Base-by-base conservation (phyloP, 2,329 filamentous ascomycete genomes). In the Apiospora rasikravindrae region DNA sequence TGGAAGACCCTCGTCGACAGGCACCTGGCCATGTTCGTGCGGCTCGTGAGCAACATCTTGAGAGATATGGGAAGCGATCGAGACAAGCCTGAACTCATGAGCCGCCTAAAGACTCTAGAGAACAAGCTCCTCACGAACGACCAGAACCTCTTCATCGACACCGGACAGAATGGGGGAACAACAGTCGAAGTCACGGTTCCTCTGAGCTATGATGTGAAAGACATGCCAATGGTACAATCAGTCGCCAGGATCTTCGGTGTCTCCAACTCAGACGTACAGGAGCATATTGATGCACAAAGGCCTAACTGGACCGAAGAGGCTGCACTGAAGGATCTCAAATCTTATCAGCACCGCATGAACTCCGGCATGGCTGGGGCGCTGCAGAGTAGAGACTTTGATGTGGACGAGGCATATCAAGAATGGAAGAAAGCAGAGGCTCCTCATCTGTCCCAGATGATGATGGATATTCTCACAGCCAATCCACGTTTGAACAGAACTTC, bases 51-150 rank as follows among this genome's bases (percentile, higher is more conserved):
- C 77, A 90, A 91, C 75, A 94, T 95, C 26, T 84, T 98, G 75
- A 93, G 92, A 77, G 93, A 95, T 76, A 90, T 96, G 76, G 94
- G 96, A 76, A 95, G 94, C 87, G 91, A 93, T 74, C 92, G 92
- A 79, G 94, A 97, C 79, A 90, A 93, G 74, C 93, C 94, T 7
- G 96, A 99, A 80, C 88, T 99, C 72, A 92, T 94, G 80, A 90
- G 88, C 75, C 90, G 94, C 74, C 85, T 99, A 72, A 88, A 90
- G 61, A 94, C 92, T 16, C 88, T 99, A 77, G 96, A 99, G 83
- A 97, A 92, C 81, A 98, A 98, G 84, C 88, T 99, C 71, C 88
- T 99, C 75, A 93, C 94, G 69, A 96, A 98, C 81, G 96, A 98
- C 78, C 94, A 98, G 82, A 95, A 98, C 80, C 87, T 99, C 69